Conservation (phyloP, 495 filamentous ascomycete species). For the Penicillium paxilli region DNA sequence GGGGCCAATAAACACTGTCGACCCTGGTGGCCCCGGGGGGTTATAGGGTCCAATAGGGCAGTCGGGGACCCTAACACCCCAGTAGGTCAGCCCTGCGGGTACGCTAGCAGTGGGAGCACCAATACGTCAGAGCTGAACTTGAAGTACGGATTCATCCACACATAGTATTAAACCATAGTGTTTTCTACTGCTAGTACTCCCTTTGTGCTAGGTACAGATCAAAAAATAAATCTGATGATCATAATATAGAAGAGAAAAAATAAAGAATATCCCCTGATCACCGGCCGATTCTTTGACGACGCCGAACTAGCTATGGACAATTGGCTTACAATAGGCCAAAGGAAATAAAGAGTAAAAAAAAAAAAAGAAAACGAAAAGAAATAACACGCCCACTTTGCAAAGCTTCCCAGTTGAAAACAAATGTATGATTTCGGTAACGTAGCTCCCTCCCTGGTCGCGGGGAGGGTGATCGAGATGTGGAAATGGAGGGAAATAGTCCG, state of each 20-base stretch:
- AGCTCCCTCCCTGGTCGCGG: background rate
- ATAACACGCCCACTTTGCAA: constrained; percentile 20
- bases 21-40: no score
- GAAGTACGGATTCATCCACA: no score
- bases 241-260: no score
- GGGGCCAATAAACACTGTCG: no score
- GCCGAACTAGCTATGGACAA: constrained; percentile 33
- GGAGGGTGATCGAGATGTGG: background rate
- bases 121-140: no score
- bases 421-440: constrained; percentile 8
- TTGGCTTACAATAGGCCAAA: constrained; percentile 15
- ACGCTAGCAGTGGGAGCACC: no score
- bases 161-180: no score
- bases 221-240: no score
- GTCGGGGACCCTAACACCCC: no score
- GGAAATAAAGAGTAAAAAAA: constrained; percentile 7
- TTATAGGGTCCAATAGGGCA: no score
- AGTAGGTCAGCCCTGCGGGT: no score
- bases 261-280: constrained; percentile 21
- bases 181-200: no score
- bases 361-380: constrained; percentile 7
- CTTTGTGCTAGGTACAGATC: background rate
- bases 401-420: constrained; percentile 10
- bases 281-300: constrained; percentile 30
- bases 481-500: background rate